Evolutionary conservation across 2,329 filamentous ascomycete genomes (phyloP).

Genomic region (Fusarium armeniacum): DNA sequence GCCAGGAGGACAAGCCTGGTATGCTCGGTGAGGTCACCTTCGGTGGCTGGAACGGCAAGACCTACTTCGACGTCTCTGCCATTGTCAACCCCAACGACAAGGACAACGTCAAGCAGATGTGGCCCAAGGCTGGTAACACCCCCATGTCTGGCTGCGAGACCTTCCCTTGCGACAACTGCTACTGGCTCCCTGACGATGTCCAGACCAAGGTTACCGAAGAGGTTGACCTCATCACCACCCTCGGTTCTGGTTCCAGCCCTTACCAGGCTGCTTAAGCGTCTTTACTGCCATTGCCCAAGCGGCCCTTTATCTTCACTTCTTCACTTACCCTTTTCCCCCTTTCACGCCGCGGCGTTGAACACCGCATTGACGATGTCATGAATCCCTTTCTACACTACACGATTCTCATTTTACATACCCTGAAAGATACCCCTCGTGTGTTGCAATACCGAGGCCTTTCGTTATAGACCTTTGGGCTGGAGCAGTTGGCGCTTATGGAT

Average conservation of each 20-base stretch:
- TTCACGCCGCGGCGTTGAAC: conserved; percentile 48
- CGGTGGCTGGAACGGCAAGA: conserved; percentile 62
- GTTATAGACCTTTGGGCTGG: conserved; percentile 49
- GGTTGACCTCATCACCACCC: conserved; percentile 65
- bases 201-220: conserved; percentile 67
- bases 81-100: conserved; percentile 67
- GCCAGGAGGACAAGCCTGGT: conserved; percentile 58
- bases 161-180: conserved; percentile 68
- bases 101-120: conserved; percentile 68
- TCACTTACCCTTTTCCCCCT: conserved; percentile 17
- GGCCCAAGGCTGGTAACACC: conserved; percentile 56
- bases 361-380: conserved; percentile 49
- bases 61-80: conserved; percentile 71
- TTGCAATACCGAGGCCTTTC: conserved; percentile 44
- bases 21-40: conserved; percentile 69
- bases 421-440: conserved; percentile 51
- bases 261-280: conserved; percentile 33
- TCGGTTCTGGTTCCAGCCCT: conserved; percentile 57
- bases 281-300: conserved; percentile 29
- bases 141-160: conserved; percentile 65
- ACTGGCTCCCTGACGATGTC: conserved; percentile 67
- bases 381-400: conserved; percentile 40
- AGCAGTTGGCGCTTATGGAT: conserved; percentile 48
- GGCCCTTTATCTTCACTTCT: conserved; percentile 34
- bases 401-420: conserved; percentile 46